Conservation (phyloP, 2,329 filamentous ascomycete species). For the Orbilia blumenaviensis region DNA sequence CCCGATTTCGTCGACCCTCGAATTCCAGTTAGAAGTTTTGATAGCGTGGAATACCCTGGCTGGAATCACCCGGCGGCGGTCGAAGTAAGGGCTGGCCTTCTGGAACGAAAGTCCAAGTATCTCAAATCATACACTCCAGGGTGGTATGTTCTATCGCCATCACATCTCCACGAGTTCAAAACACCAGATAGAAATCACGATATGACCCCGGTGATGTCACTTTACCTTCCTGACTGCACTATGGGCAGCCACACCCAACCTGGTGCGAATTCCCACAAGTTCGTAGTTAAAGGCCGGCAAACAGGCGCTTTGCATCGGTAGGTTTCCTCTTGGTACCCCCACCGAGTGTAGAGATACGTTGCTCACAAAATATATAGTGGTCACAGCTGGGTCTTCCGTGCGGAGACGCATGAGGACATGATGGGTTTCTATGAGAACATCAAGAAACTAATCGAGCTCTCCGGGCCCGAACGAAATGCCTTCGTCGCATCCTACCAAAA, state of each 20-base stretch:
- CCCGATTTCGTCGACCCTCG: constrained; percentile 87
- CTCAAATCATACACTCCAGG: constrained; percentile 96
- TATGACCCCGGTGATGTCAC: constrained; percentile 91
- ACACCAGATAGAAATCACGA: constrained; percentile 60
- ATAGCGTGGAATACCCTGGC: constrained; percentile 90
- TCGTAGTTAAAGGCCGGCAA: constrained; percentile 95
- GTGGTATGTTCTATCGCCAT: constrained; percentile 90
- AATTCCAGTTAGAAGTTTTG: constrained; percentile 77
- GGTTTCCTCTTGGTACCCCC: not conserved
- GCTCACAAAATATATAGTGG: constrained; percentile 60
- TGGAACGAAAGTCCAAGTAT: constrained; percentile 99
- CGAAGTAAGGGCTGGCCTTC: constrained; percentile 86
- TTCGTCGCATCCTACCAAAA: constrained; percentile 88
- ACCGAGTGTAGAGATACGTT: not conserved
- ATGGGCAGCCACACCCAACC: constrained; percentile 87
- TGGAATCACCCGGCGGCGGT: constrained; percentile 82
- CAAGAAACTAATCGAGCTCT: constrained; percentile 85
- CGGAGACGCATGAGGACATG: constrained; percentile 88
- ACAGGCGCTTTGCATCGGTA: constrained; percentile 86
- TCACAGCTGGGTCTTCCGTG: constrained; percentile 76
- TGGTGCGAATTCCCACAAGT: constrained; percentile 90
- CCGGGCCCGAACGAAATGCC: constrained; percentile 84
- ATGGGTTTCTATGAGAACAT: constrained; percentile 96
- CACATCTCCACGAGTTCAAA: constrained; percentile 91
- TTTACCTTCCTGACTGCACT: constrained; percentile 94